Conservation (phyloP, 306 rosid genomes). For the Acacia melanoxylon region DNA sequence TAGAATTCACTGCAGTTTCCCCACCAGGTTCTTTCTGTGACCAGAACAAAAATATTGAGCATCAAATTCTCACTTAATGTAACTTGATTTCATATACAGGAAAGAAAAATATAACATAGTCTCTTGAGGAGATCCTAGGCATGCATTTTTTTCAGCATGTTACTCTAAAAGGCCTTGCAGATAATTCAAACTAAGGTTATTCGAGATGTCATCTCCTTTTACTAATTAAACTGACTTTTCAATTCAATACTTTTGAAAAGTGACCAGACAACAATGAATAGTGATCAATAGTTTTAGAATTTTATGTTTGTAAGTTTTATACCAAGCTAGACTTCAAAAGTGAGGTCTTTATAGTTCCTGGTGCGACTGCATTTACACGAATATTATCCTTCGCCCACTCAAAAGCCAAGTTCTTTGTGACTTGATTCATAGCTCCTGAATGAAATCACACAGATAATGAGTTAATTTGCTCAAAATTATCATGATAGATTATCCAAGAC, state of each 20-base stretch:
- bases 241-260: neutral
- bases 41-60: neutral
- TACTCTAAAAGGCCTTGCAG: neutral
- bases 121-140: too few species aligned
- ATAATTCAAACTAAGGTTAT: neutral
- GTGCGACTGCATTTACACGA: constrained; percentile 59
- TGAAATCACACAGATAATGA: neutral
- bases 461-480: neutral
- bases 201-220: neutral
- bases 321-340: neutral
- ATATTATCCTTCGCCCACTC: constrained; percentile 78
- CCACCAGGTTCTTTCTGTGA: neutral
- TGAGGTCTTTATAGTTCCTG: constrained; percentile 39
- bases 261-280: neutral
- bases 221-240: neutral
- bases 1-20: neutral
- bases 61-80: neutral
- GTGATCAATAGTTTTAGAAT: neutral
- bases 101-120: neutral
- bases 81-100: neutral
- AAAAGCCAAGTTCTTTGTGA: constrained; percentile 59
- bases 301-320: neutral
- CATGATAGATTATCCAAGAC: neutral
- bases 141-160: too few species aligned
- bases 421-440: constrained; percentile 53